These are phyloP conservation scores for Botryotinia convoluta DNA, from an alignment of 2,329 filamentous ascomycete species.

Conservation along the genomic window DNA sequence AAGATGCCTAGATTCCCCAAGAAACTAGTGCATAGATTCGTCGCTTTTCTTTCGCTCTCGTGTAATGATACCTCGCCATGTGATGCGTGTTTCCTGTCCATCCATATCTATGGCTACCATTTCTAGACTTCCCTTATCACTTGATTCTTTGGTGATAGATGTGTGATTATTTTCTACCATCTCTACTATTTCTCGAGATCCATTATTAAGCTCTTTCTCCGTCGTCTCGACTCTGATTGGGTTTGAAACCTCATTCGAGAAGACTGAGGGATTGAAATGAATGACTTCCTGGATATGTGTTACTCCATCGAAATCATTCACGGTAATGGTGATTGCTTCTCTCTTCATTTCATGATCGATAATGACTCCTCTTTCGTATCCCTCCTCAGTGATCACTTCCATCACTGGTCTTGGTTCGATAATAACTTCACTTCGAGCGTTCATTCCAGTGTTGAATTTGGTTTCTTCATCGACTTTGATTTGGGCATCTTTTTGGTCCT, in stretches of 20 bases:
- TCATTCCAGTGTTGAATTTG: not conserved
- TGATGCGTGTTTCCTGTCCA: not conserved
- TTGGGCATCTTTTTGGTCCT: not conserved
- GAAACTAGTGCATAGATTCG: too few relatives aligned
- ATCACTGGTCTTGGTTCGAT: not conserved
- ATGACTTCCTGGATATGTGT: not conserved
- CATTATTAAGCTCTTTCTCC: not conserved
- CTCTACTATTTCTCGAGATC: not conserved
- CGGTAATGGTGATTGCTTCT: not conserved
- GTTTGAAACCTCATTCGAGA: not conserved
- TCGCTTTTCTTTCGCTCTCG: not conserved
- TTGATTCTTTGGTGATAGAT: not conserved
- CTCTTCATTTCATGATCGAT: too few relatives aligned
- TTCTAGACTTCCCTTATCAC: not conserved
- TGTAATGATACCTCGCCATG: not conserved
- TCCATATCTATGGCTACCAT: not conserved
- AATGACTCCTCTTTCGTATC: not conserved
- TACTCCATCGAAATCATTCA: not conserved
- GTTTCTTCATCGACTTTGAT: not conserved
- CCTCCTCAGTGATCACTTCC: not conserved
- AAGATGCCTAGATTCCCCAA: too few relatives aligned
- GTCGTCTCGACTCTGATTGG: not conserved
- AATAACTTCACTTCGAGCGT: not conserved
- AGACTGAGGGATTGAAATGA: not conserved
- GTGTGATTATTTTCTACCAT: too few relatives aligned